Evolutionary conservation across 2,329 filamentous ascomycete species (phyloP), one percentile per base, ranked within the genome.

Genomic region (Claviceps fusiformis): DNA sequence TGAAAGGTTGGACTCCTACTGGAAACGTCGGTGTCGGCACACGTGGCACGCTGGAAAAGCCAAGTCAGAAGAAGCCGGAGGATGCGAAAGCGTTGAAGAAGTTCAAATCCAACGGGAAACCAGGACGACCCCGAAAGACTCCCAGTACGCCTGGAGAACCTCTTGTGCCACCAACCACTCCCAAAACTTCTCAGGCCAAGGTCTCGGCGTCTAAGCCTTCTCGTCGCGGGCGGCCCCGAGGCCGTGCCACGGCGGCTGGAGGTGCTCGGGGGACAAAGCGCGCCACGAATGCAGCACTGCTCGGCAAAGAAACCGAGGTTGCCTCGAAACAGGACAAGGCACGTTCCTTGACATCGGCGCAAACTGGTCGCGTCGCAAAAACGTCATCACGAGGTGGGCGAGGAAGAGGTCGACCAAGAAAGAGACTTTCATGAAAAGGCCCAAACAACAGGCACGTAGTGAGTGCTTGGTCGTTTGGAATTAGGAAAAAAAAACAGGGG

Each of bases 371-470:
- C 15, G 49, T n/a, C 24, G 43, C 27, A n/a, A 43, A 51, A 13
- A 7, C 37, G 4, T 24, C 49, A n/a, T n/a, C 49, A 11, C 49
- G 37, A 37, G 19, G 31, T 52, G 27, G 50, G 35, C 50, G 50
- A 33, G 41, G 50, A 31, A 52, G 50, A 37, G 50, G 50, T 8
- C 50, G 50, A 10, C 41, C 50, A 19, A 6, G 27, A 44, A 52
- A 45, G 13, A 41, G 11, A 17, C 11, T 41, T 15, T 17, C 37
- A 7, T 41, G 37, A 41, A 41, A 17, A 7, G 5, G 6, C 10
- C 10, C 35, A 37, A 9, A 37, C 10, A 7, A 37, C 10, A 37
- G 10, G 35, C 11, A n/a, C n/a, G n/a, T n/a, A n/a, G n/a, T n/a
- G n/a, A n/a, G n/a, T n/a, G n/a, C 31, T 5, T 8, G 5, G 31